Base-by-base conservation (phyloP, 495 filamentous ascomycete genomes). In the Entonaema liquescens region DNA sequence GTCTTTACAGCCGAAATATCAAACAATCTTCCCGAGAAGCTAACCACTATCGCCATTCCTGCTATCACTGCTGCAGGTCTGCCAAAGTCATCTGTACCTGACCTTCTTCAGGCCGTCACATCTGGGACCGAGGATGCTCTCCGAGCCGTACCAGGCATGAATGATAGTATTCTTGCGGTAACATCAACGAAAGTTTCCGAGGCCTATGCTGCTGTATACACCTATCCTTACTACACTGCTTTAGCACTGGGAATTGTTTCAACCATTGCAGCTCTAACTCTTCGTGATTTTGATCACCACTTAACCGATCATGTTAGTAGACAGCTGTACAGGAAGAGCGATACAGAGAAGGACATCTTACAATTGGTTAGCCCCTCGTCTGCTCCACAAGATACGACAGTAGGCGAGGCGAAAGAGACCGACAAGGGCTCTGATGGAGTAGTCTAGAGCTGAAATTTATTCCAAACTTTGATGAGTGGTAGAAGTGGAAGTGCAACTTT, bases 1-100 rank as follows among this genome's bases (percentile, higher is more conserved):
- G 74, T 86, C 64, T 85, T 84, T 69, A 76, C 80, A 53, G 76
- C 79, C 52, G 81, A 85, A 36, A 77, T 83, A 33, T 72, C 64
- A 23, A 84, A 81, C 71, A 81, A 80, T 23, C 62, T 83, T 21
- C 69, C 73, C 21, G 47, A 59, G n/a, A 76, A 77, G 62, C 55
- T 82, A 6, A 77, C 78, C 8, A 33, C 62, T 38, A 38, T 38
- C 4, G 9, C 4, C 1, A 38, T 38, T 38, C 11, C 35, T 15
- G 35, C 35, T 4, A 38, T 38, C 1, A 38, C 35, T 15, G 9
- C 35, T 38, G 4, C 35, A 8, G 35, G 9, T 11, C 35, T 38
- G 11, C 33, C 33, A 36, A 8, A 6, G 5, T 36, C 33, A 2
- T 36, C 33, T 36, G 11, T 36, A 36, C 11, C 5, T 6, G 33